Percentiles rank a stretch among this genome's conserved stretches.
These are phyloP conservation scores for Aspergillus novoparasiticus DNA, from an alignment of 2,329 filamentous ascomycete species.

Conservation along the genomic window DNA sequence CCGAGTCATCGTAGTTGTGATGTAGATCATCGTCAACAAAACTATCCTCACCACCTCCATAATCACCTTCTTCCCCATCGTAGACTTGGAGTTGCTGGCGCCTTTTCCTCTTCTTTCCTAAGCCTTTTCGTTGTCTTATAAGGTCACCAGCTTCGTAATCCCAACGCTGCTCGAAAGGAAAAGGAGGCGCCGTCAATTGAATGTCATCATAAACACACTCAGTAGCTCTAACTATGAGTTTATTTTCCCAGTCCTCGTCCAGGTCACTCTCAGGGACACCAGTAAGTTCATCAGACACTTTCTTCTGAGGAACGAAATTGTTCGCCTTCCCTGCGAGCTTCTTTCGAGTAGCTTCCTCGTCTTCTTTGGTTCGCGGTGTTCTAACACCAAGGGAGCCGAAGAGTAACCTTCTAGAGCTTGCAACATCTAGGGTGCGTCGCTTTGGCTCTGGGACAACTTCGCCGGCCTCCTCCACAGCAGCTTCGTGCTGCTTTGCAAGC, in stretches of 20 bases:
- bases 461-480: slow-evolving; percentile 11
- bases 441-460: slow-evolving; percentile 24
- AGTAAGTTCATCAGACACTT: slow-evolving; percentile 26
- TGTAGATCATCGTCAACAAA: slow-evolving; percentile 31
- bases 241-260: slow-evolving; percentile 70
- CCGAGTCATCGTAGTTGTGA: slow-evolving; percentile 49
- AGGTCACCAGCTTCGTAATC: slow-evolving; percentile 68
- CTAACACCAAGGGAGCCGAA: slow-evolving; percentile 73
- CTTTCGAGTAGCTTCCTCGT: slow-evolving; percentile 64
- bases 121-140: slow-evolving; percentile 44
- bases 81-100: slow-evolving; percentile 57
- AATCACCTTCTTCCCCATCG: slow-evolving; percentile 46
- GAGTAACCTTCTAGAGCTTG: slow-evolving; percentile 67
- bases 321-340: slow-evolving; percentile 60
- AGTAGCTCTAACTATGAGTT: slow-evolving; percentile 74
- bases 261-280: slow-evolving; percentile 47
- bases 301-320: slow-evolving; percentile 31
- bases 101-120: slow-evolving; percentile 40
- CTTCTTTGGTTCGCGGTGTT: slow-evolving; percentile 67
- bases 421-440: slow-evolving; percentile 57
- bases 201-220: slow-evolving; percentile 77
- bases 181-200: slow-evolving; percentile 74
- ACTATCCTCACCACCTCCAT: slow-evolving; percentile 41
- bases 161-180: slow-evolving; percentile 89
- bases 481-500: slow-evolving; percentile 13